phyloP scores from a whole-genome alignment of 805 yeast genomes.

The Metschnikowia henanensis region DNA sequence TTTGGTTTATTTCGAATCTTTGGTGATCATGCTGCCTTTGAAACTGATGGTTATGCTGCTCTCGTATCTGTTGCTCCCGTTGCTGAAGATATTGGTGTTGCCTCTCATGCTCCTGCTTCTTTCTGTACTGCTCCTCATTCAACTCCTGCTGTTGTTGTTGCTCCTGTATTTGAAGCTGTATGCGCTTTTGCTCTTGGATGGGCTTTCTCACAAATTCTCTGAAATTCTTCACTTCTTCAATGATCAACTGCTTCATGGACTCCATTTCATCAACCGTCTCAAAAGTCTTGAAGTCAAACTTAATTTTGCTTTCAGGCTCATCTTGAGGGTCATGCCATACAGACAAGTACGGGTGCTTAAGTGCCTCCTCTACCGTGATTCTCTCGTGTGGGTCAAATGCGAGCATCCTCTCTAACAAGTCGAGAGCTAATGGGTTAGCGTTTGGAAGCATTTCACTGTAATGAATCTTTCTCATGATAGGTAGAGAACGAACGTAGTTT shows the following conservation, averaged over 20 bases:
- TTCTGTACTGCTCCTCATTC: constrained; percentile 18
- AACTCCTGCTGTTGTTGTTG: constrained; percentile 19
- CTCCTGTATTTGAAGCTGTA: constrained; percentile 35
- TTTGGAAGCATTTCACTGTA: constrained; percentile 70
- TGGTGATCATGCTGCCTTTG: constrained; percentile 1
- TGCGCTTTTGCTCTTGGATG: constrained; percentile 50
- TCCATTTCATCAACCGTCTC: constrained; percentile 79
- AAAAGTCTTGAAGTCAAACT: constrained; percentile 80
- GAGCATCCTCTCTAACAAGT: constrained; percentile 63
- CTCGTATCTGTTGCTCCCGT: constrained; percentile 6
- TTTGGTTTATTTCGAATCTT: constrained; percentile 5
- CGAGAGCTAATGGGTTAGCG: constrained; percentile 87
- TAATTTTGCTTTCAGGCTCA: constrained; percentile 78
- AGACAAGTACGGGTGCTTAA: constrained; percentile 82
- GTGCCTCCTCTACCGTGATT: constrained; percentile 85
- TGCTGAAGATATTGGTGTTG: constrained; percentile 15
- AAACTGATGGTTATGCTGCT: constrained; percentile 4
- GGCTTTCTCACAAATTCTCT: constrained; percentile 83
- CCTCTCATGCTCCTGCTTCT: constrained; percentile 18
- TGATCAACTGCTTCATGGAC: constrained; percentile 70
- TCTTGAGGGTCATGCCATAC: constrained; percentile 77
- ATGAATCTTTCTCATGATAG: constrained; percentile 79
- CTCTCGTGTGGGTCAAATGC: constrained; percentile 85
- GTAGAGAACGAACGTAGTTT: constrained; percentile 84
- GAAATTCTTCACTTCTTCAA: constrained; percentile 76